Base-by-base conservation (phyloP, 305 asterid species). In the Petunia hybrid region DNA sequence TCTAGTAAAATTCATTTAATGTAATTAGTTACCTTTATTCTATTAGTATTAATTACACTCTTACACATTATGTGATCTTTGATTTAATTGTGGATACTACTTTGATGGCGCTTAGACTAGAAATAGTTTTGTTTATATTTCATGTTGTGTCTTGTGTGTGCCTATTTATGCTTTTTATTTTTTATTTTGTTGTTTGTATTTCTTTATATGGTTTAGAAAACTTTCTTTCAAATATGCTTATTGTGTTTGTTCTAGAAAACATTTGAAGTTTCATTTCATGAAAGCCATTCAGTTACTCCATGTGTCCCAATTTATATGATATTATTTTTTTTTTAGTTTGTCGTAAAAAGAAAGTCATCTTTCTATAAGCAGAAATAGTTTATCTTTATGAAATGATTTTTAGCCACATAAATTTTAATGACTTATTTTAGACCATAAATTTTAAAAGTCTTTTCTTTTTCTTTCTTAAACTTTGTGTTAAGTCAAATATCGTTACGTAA, bases 1-100 rank as follows among this genome's bases (percentile, higher is more conserved):
- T 67, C 55, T 67, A 53, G 78, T 51, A 74, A 74, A 36, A 6
- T 53, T 73, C 78, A 62, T 53, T 51, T 74, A 51, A 6, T 74
- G 78, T 73, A 51, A 31, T 73, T 6, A 6, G 40, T 66, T 40
- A 68, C 39, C 76, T 42, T 16, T 3, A 68, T 16, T 42, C 56
- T 43, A 22, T 42, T 12, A 70, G 35, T 36, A 51, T 10, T 48
- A 22, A 36, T 51, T 73, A 36, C 46, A 10, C 78, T 35, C 78
- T 35, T 12, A 35, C 35, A 12, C 22, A 35, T 48, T 12, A 48
- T 61, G 12, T 31, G 53, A 48, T 71, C 35, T 9, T 46, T 46
- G 4, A 9, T 4, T 69, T 68, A 9, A 14, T n/a, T 41, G 14
- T 43, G 48, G 22, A 2, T 69, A 8, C 41, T 43, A 35, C 60